Evolutionary conservation across 1,284 basidiomycete genomes (phyloP), one percentile per base, ranked within the genome.

Genomic region (Cryptococcus sp.): DNA sequence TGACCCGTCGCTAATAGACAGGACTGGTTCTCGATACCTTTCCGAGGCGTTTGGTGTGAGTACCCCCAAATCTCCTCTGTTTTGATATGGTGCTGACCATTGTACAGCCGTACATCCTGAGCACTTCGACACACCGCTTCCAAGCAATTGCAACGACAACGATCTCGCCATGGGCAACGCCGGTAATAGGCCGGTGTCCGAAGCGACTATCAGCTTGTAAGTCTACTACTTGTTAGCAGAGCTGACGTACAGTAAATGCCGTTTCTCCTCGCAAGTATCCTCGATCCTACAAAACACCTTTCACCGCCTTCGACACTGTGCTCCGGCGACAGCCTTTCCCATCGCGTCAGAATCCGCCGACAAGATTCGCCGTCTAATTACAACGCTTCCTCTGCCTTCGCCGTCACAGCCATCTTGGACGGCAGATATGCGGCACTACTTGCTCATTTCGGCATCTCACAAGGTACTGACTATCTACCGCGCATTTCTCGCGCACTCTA

Each of bases 11-110:
- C 41, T 19, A 16, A 44, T n/a, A 2, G 13, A 44, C 48, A 52
- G 52, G 64, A 64, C 38, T 64, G 64, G 62, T 66, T 62, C 26
- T 56, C 48, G 0, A 64, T 64, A 6, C 62, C 62, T 1, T 62
- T 64, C 39, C 40, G 59, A 8, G 64, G 60, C 0, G 57, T 62
- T 2, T 64, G 64, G 62, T 57, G 62, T 59, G 38, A 59, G 62
- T 58, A 6, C 37, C 13, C 45, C 13, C 19, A 3, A 10, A n/a
- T 20, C 38, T 25, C n/a, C 1, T 0, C 2, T 16, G 20, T 19
- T n/a, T 16, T 3, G 10, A 22, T 22, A n/a, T 7, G 13, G 3
- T 37, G n/a, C 26, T 46, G 19, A 38, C 13, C 15, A 8, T 13
- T 10, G n/a, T 7, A 19, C 41, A 65, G 64, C 61, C 11, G 55